Evolutionary conservation across 805 yeast genomes (phyloP).

Genomic region (Tetrapisispora arboricola): DNA sequence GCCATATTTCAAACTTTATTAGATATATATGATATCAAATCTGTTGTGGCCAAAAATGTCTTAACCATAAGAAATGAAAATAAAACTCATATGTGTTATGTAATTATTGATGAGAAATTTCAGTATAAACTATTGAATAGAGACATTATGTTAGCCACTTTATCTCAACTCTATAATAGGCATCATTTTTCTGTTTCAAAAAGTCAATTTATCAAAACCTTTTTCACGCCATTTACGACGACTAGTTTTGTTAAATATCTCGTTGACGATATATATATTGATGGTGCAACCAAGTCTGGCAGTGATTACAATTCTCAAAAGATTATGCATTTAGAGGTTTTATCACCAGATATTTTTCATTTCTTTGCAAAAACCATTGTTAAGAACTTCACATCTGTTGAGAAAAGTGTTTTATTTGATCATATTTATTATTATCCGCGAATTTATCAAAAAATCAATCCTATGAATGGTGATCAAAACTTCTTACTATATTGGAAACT

Average conservation of each 20-base stretch:
- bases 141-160: neutral
- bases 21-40: conserved; percentile 8
- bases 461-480: neutral
- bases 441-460: neutral
- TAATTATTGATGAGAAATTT: neutral
- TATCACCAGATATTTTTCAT: too few species aligned
- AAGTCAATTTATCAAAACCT: neutral
- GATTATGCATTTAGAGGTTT: too few species aligned
- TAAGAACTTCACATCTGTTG: too few species aligned
- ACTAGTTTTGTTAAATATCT: too few species aligned
- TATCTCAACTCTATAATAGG: neutral
- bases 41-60: conserved; percentile 11
- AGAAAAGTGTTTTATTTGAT: too few species aligned
- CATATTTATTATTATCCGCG: too few species aligned
- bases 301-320: too few species aligned
- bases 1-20: conserved; percentile 18
- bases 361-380: too few species aligned
- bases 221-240: neutral
- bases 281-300: too few species aligned
- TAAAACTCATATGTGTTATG: neutral
- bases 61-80: conserved; percentile 12
- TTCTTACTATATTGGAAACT: neutral
- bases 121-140: neutral
- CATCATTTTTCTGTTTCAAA: neutral
- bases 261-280: too few species aligned